Conservation (phyloP, 148 eudicot species). For the Chenopodium formosanum region DNA sequence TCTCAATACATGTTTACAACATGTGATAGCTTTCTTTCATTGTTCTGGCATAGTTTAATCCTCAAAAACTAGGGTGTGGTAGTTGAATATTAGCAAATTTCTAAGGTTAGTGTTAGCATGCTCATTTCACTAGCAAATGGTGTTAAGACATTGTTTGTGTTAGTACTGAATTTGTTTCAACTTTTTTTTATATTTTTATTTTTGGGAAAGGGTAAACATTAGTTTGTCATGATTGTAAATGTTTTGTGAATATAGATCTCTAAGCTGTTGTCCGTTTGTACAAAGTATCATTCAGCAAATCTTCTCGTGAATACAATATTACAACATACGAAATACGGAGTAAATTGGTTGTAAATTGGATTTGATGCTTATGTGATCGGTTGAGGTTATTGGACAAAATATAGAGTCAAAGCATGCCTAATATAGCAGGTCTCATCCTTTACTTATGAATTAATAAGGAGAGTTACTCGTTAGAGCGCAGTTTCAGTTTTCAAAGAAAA, state of each 20-base stretch:
- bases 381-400: too few species aligned
- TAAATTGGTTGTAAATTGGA: too few species aligned
- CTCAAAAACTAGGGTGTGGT: neutral
- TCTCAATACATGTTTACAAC: neutral
- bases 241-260: neutral
- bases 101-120: neutral
- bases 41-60: constrained; percentile 3
- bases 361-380: too few species aligned
- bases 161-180: neutral
- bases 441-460: too few species aligned
- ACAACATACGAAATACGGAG: too few species aligned
- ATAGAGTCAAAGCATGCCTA: too few species aligned
- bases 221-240: constrained; percentile 3
- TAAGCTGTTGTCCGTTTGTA: neutral
- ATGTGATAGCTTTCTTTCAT: neutral
- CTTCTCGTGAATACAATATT: neutral
- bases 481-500: neutral
- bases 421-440: too few species aligned
- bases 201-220: too few species aligned
- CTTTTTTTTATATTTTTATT: neutral
- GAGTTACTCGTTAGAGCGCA: too few species aligned
- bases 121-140: neutral
- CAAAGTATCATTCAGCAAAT: neutral
- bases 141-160: neutral
- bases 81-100: neutral